Base-by-base conservation (phyloP, 768 basidiomycete species). In the Termitomyces sp. region DNA sequence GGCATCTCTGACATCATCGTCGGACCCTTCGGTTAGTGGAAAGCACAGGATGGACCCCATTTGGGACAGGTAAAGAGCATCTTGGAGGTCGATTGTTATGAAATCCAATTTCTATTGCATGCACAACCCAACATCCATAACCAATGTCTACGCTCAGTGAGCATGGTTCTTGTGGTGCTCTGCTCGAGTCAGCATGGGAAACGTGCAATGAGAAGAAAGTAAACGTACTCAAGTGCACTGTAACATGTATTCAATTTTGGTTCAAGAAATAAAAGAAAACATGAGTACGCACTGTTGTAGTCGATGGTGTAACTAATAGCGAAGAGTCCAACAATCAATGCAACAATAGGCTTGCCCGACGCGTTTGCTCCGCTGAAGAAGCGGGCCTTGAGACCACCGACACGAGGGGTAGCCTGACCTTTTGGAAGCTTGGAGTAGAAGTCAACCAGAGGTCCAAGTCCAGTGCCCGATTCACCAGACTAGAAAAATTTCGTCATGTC, bases 391-490 rank as follows among this genome's bases (percentile, higher is more conserved):
- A 96, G 76, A 22, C 93, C 91, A 55, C 74, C 74, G 54, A 79
- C 76, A 20, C 84, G 75, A 40, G 79, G 69, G 18, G 90, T 78
- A 36, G 85, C 82, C 41, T 84, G 77, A 47, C 95, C 95, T 72
- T 98, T 98, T 63, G 94, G 96, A 51, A 98, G 84, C 74, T 93
- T 95, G 59, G 91, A 94, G 80, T 98, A 98, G 76, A 97, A 98
- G 64, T 92, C 86, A 62, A 97, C 93, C 68, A 98, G 88, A 33
- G 86, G 86, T 57, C 81, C 78, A 54, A 96, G 88, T 61, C 90
- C 85, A 45, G 84, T 84, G 45, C 92, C 92, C 54, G 89, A 84
- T 55, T 87, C 90, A 53, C 90, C 84, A 55, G 90, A 86, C 93
- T 94, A 60, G 53, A 58, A 64, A 51, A 66, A 55, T 59, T 61